phyloP scores from a whole-genome alignment of 2,329 filamentous ascomycete species.

The Apiospora aurea region DNA sequence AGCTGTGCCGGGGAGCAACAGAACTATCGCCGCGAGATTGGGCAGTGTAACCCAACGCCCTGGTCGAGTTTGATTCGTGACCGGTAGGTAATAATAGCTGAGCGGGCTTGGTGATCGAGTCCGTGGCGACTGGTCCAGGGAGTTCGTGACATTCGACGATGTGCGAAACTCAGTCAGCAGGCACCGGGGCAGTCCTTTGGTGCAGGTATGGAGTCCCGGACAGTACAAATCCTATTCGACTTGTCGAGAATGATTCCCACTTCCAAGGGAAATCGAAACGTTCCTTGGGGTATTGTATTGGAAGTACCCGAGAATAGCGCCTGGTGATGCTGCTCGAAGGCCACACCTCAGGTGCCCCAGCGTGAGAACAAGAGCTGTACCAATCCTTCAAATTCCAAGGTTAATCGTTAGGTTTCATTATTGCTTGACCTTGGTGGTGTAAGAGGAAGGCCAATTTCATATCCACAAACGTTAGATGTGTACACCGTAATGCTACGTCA shows the following conservation, averaged over 20 bases:
- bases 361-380: background rate
- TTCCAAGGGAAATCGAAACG: background rate
- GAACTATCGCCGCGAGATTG: background rate
- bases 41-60: background rate
- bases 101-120: background rate
- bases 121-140: background rate
- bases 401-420: background rate
- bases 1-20: background rate
- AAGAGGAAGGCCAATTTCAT: slow-evolving; percentile 5
- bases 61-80: background rate
- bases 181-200: background rate
- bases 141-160: background rate
- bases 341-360: background rate
- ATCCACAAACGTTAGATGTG: slow-evolving; percentile 5
- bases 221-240: background rate
- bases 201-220: background rate
- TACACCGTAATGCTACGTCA: slow-evolving; percentile 23
- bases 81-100: background rate
- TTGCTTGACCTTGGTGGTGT: slow-evolving; percentile 3
- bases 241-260: background rate
- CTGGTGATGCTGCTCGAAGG: background rate
- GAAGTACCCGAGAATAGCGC: background rate
- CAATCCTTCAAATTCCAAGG: background rate
- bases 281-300: background rate
- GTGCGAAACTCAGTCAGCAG: background rate